Conservation (phyloP, 208 protist genomes). For the Wallacemonas sp. region DNA sequence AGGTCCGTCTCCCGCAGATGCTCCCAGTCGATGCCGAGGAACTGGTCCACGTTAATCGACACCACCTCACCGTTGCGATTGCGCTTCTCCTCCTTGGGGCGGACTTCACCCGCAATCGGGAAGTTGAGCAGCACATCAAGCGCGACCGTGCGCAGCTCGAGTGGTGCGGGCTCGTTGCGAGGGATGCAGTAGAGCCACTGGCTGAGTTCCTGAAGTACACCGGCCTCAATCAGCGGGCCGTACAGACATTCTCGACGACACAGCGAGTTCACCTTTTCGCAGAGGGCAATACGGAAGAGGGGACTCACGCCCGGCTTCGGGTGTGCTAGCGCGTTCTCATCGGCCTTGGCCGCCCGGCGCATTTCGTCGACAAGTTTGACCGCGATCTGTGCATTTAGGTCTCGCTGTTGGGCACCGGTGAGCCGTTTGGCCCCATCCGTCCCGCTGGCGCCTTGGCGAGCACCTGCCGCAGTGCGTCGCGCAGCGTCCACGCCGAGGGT, state of each 20-base stretch:
- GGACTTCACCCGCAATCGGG: slow-evolving; percentile 53
- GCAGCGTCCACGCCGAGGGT: slow-evolving; percentile 13
- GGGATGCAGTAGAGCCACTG: slow-evolving; percentile 76
- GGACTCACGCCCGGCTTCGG: slow-evolving; percentile 29
- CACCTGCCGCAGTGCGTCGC: background rate
- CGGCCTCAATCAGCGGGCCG: slow-evolving; percentile 53
- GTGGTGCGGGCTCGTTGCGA: slow-evolving; percentile 50
- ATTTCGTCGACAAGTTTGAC: slow-evolving; percentile 1
- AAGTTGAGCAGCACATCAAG: slow-evolving; percentile 75
- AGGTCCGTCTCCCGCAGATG: slow-evolving; percentile 69
- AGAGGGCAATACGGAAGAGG: slow-evolving; percentile 56
- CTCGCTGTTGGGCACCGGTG: background rate
- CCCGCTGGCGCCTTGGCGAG: background rate
- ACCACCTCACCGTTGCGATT: slow-evolving; percentile 7
- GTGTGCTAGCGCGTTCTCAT: slow-evolving; percentile 3
- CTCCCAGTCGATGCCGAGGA: slow-evolving; percentile 66
- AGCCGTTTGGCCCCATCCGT: background rate
- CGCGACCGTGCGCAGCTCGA: slow-evolving; percentile 69
- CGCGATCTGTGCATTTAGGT: background rate
- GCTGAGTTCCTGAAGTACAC: slow-evolving; percentile 77
- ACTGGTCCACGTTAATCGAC: slow-evolving; percentile 39
- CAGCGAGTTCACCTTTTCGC: slow-evolving; percentile 37
- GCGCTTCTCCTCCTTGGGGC: slow-evolving; percentile 1
- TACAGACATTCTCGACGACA: slow-evolving; percentile 45
- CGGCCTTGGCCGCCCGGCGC: background rate